These are phyloP conservation scores for Penicillium cataractarum DNA, from an alignment of 495 filamentous ascomycete genomes.

Conservation along the genomic window DNA sequence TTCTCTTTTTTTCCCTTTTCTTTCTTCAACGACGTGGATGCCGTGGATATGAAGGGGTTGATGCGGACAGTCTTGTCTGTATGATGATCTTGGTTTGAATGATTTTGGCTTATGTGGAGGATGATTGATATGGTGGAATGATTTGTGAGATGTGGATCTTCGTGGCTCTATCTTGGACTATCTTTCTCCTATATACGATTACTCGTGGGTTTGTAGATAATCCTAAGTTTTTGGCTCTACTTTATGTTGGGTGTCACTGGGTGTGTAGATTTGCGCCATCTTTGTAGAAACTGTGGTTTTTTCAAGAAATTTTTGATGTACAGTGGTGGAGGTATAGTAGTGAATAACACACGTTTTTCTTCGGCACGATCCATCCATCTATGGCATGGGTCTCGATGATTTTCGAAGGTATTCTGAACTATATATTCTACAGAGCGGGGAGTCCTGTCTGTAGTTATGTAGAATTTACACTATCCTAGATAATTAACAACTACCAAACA, in stretches of 20 bases:
- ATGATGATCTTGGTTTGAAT: slow-evolving; percentile 12
- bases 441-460: no score
- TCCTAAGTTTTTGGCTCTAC: slow-evolving; percentile 10
- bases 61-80: slow-evolving; percentile 17
- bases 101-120: slow-evolving; percentile 3
- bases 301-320: no score
- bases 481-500: no score
- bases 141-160: neutral
- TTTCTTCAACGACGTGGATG: slow-evolving; percentile 22
- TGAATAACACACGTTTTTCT: no score
- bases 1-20: neutral
- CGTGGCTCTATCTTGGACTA: neutral
- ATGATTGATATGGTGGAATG: slow-evolving; percentile 1
- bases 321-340: no score
- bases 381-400: no score
- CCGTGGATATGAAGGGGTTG: slow-evolving; percentile 27
- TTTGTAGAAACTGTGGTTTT: neutral
- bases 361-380: no score
- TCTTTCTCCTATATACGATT: no score
- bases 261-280: neutral
- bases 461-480: no score
- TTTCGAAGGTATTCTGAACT: no score
- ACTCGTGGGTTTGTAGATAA: slow-evolving; percentile 11
- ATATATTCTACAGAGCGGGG: no score
- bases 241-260: neutral